Conservation (phyloP, 2,329 filamentous ascomycete genomes). For the Colletotrichum brevisporum region DNA sequence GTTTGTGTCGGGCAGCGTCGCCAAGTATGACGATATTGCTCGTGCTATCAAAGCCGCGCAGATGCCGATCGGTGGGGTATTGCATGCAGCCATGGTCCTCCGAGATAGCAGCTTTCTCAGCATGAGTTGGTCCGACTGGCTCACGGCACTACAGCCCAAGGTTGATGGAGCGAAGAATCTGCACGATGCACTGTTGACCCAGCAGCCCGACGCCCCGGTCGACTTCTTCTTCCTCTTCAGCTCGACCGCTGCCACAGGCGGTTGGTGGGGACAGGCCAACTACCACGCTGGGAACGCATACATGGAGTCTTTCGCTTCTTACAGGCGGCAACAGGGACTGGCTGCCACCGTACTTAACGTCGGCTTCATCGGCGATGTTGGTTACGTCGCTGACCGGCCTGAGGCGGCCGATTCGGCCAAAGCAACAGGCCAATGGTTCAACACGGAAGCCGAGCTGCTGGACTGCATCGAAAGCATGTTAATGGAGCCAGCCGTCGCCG, state of each 20-base stretch:
- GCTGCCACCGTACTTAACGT: constrained; percentile 57
- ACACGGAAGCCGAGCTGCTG: constrained; percentile 22
- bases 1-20: constrained; percentile 52
- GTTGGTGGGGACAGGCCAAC: constrained; percentile 54
- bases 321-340: constrained; percentile 51
- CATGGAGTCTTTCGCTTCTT: constrained; percentile 55
- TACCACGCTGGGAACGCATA: constrained; percentile 58
- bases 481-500: not conserved
- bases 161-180: constrained; percentile 59
- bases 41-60: constrained; percentile 41
- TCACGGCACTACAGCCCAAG: constrained; percentile 54
- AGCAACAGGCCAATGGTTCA: constrained; percentile 26
- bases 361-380: constrained; percentile 53
- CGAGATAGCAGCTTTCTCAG: constrained; percentile 45
- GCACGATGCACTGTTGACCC: constrained; percentile 44
- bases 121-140: constrained; percentile 55
- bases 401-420: constrained; percentile 44
- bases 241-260: constrained; percentile 53
- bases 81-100: constrained; percentile 57
- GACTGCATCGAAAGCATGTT: constrained; percentile 18
- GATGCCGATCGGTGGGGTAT: constrained; percentile 54
- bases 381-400: constrained; percentile 51
- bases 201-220: constrained; percentile 42
- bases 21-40: constrained; percentile 46
- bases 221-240: constrained; percentile 55